These are phyloP conservation scores for Cryptomeria japonica DNA, from an alignment of 75 land plant genomes.

Conservation along the genomic window DNA sequence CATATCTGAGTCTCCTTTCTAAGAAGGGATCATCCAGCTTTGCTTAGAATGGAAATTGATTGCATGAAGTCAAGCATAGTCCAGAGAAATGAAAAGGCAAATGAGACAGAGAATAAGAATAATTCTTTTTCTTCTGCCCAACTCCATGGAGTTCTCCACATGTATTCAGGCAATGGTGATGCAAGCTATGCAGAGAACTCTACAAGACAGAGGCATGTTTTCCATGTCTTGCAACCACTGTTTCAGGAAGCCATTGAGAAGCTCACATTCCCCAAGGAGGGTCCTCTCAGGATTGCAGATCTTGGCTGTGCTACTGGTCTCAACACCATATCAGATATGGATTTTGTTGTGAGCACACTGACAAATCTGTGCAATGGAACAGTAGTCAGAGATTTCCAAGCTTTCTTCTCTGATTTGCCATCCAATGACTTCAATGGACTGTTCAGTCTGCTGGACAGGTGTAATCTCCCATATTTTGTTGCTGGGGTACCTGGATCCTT, in stretches of 20 bases:
- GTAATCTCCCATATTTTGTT: slow-evolving; percentile 5
- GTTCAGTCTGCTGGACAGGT: slow-evolving; percentile 11
- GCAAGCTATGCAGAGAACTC: slow-evolving; percentile 17
- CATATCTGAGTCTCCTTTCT: too few relatives aligned
- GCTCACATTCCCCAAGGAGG: neutral
- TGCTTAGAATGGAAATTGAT: too few relatives aligned
- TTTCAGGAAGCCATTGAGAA: neutral
- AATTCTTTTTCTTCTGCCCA: neutral
- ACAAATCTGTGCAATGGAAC: neutral
- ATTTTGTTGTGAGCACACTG: slow-evolving; percentile 6
- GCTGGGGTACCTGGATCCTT: slow-evolving; percentile 34
- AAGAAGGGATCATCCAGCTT: too few relatives aligned
- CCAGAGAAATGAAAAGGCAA: neutral
- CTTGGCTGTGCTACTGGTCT: slow-evolving; percentile 27
- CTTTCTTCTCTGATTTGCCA: slow-evolving; percentile 27
- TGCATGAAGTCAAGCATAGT: neutral
- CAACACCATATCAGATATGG: slow-evolving; percentile 14
- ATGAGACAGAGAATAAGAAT: neutral
- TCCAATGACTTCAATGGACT: slow-evolving; percentile 35
- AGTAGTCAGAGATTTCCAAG: slow-evolving; percentile 13
- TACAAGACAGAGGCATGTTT: slow-evolving; percentile 4
- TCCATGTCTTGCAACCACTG: neutral
- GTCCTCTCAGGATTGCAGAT: slow-evolving; percentile 22
- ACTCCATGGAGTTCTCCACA: slow-evolving; percentile 7
- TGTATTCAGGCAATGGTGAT: slow-evolving; percentile 19